Evolutionary conservation across 225 moss, liverwort and hornwort genomes (phyloP).

Genomic region (Anthoceros angustus): DNA sequence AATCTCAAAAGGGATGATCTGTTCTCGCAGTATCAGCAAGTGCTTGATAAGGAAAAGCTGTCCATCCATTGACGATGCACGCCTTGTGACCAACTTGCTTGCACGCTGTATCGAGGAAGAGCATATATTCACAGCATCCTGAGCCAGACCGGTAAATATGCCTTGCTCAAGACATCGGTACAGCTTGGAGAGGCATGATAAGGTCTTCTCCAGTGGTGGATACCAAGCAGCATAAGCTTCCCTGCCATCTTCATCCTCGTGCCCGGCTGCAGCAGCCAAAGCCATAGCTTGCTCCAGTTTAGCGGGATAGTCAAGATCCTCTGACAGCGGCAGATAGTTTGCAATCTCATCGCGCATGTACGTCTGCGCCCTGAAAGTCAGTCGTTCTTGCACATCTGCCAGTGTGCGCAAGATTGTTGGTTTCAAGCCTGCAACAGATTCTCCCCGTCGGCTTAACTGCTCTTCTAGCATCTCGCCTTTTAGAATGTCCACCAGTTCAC

Average conservation of each 20-base stretch:
- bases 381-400: conserved; percentile 85
- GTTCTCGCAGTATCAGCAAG: conserved; percentile 84
- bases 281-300: conserved; percentile 56
- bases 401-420: conserved; percentile 80
- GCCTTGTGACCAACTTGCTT: conserved; percentile 71
- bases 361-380: conserved; percentile 73
- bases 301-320: conserved; percentile 75
- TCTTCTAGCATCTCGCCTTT: conserved; percentile 93
- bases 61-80: conserved; percentile 84
- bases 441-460: conserved; percentile 83
- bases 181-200: conserved; percentile 86
- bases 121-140: conserved; percentile 89
- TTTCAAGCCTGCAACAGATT: conserved; percentile 74
- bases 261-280: conserved; percentile 21
- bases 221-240: conserved; percentile 71
- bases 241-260: conserved; percentile 50
- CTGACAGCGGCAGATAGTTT: conserved; percentile 56
- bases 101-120: conserved; percentile 75
- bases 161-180: conserved; percentile 87
- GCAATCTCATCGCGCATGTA: conserved; percentile 94
- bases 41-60: conserved; percentile 95
- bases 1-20: conserved; percentile 97
- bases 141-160: conserved; percentile 86
- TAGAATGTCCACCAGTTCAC: conserved; percentile 87
- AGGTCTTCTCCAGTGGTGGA: conserved; percentile 78